Percentiles rank a stretch among this genome's conserved stretches.
Evolutionary conservation across 1,139 yeast species (phyloP).

Genomic region (Scheffersomyces parashehatae): DNA sequence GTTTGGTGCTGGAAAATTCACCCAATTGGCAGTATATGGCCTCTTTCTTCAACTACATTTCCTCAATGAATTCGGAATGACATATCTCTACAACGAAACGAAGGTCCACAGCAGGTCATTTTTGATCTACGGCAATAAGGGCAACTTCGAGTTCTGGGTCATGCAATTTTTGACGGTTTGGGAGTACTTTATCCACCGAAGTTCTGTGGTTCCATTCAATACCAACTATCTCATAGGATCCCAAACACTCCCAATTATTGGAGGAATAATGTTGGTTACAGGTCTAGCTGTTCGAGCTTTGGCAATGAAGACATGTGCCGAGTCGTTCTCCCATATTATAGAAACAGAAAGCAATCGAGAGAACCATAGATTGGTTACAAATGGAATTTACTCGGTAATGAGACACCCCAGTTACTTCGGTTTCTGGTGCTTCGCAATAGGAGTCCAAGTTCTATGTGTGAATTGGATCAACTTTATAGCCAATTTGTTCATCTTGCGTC

Average conservation of each 20-base stretch:
- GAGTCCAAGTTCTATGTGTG: conserved; percentile 30
- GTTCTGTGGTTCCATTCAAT: background rate
- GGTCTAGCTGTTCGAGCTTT: conserved; percentile 29
- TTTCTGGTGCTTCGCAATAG: conserved; percentile 37
- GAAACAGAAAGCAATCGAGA: conserved; percentile 10
- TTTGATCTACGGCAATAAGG: conserved; percentile 37
- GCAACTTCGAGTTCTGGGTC: conserved; percentile 33
- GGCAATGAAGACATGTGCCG: conserved; percentile 40
- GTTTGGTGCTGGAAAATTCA: background rate
- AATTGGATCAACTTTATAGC: conserved; percentile 23
- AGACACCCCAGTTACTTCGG: conserved; percentile 50
- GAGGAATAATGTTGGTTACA: conserved; percentile 13
- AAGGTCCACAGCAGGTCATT: conserved; percentile 31
- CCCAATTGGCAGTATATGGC: conserved; percentile 17
- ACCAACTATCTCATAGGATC: background rate
- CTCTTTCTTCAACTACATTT: conserved; percentile 27
- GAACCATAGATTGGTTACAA: conserved; percentile 24
- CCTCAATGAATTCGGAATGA: conserved; percentile 29
- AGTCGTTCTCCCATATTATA: conserved; percentile 35
- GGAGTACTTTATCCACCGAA: conserved; percentile 21
- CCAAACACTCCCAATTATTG: conserved; percentile 7
- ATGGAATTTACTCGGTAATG: conserved; percentile 30
- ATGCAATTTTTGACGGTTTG: conserved; percentile 27
- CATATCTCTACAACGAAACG: conserved; percentile 27
- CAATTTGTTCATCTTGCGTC: conserved; percentile 20